These are phyloP conservation scores for Phaeotremella skinneri DNA, from an alignment of 768 basidiomycete genomes.

Conservation along the genomic window DNA sequence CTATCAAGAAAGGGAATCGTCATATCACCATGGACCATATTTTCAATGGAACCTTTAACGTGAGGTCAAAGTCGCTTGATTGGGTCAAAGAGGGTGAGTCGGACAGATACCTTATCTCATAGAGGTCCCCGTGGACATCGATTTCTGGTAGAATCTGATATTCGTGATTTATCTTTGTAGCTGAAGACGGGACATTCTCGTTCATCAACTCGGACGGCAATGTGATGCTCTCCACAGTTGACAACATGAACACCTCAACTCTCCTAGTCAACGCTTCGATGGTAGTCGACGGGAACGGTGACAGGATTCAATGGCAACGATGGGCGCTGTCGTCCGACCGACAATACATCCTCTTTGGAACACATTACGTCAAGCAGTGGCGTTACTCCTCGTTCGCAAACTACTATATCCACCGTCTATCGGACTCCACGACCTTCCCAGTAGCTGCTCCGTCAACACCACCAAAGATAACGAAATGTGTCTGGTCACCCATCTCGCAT, in stretches of 20 bases:
- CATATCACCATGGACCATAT: constrained; percentile 84
- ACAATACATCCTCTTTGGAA: constrained; percentile 79
- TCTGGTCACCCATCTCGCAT: constrained; percentile 80
- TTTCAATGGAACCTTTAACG: constrained; percentile 83
- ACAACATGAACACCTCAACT: constrained; percentile 55
- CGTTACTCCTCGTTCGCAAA: constrained; percentile 84
- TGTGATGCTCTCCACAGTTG: constrained; percentile 78
- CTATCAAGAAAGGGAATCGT: constrained; percentile 55
- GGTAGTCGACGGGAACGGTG: constrained; percentile 39
- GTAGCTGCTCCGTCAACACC: constrained; percentile 68
- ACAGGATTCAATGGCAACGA: constrained; percentile 53
- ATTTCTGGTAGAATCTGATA: constrained; percentile 1
- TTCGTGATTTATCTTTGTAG: constrained; percentile 54
- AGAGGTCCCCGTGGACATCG: neutral
- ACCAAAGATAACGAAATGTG: constrained; percentile 71
- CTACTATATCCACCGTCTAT: constrained; percentile 85
- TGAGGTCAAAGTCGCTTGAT: constrained; percentile 57
- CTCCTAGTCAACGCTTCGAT: constrained; percentile 44
- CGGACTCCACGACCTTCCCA: constrained; percentile 65
- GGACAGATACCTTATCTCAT: neutral
- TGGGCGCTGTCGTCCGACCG: constrained; percentile 91
- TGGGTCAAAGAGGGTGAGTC: constrained; percentile 90
- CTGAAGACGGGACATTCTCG: constrained; percentile 91
- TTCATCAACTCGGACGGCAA: constrained; percentile 58
- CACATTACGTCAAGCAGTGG: constrained; percentile 87